Base-by-base conservation (phyloP, 1,284 basidiomycete species). In the Phlebopus sp. region DNA sequence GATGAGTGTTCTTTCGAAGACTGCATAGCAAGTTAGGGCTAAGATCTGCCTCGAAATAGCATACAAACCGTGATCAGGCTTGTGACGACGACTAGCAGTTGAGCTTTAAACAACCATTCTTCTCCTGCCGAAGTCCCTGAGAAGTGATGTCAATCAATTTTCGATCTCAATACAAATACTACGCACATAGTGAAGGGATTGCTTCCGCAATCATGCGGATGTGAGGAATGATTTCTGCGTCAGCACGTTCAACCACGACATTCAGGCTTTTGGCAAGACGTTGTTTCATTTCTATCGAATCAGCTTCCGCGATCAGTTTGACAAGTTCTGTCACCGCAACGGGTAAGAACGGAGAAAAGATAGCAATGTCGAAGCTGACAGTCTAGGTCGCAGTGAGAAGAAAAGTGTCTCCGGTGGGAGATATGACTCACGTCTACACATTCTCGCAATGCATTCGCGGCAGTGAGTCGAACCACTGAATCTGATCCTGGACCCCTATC, bases 21-120 rank as follows among this genome's bases (percentile, higher is more conserved):
- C 87, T 90, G 32, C 14, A 13, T 15, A 41, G 11, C 21, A 29
- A 15, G 40, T 55, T 23, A 23, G 31, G 42, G 23, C 41, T 23
- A 42, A 39, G 27, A 8, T 9, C n/a, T 21, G 40, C 5, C 19
- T 35, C 11, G 46, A 19, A 40, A 15, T 7, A 38, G 19, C 19
- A 15, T 36, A 61, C 75, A 46, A 58, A 90, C 90, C 55, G 78
- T 73, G 4, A 93, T 74, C 13, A 95, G 69, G 55, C 83, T 86
- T 17, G 82, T 84, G 37, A 92, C 78, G 5, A 88, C 82, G 5
- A 76, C 78, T 3, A 95, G 73, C 4, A 95, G 69, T 2, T 82
- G 82, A 2, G 75, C 76, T 63, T 92, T 94, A 72, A 92, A 88
- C 17, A 91, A 65, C 77, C 81, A 89, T 53, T 93, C 86, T 10